A percentile compares a stretch with the other conserved stretches of the same genome.
These are phyloP conservation scores for Aspergillus kassunensis DNA, from an alignment of 495 filamentous ascomycete species.

Conservation along the genomic window DNA sequence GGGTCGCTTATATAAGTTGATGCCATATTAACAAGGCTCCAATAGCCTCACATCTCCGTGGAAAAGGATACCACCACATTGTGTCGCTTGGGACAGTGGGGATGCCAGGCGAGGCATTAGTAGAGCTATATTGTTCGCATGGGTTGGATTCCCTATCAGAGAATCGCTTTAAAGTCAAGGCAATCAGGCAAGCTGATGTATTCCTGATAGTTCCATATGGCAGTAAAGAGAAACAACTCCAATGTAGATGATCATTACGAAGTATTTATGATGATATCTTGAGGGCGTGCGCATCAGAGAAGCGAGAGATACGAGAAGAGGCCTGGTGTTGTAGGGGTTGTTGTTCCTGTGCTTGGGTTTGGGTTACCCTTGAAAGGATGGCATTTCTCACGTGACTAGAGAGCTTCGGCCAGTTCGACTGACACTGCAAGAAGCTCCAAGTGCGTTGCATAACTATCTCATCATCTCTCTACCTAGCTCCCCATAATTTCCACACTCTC, in stretches of 20 bases:
- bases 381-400: slow-evolving; percentile 24
- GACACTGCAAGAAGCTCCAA: slow-evolving; percentile 18
- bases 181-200: too few relatives aligned
- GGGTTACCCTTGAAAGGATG: neutral
- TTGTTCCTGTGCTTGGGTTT: neutral
- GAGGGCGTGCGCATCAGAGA: neutral
- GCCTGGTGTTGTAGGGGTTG: neutral
- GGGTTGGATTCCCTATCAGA: too few relatives aligned
- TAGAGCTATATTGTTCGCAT: too few relatives aligned
- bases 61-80: neutral
- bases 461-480: slow-evolving; percentile 2
- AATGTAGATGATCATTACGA: too few relatives aligned
- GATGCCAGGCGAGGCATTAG: neutral
- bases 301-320: neutral
- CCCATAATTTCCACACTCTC: slow-evolving; percentile 8
- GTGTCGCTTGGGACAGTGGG: neutral
- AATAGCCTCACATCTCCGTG: neutral
- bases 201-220: too few relatives aligned
- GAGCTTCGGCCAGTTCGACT: slow-evolving; percentile 32
- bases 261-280: neutral
- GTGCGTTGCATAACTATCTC: slow-evolving; percentile 19
- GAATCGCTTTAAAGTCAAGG: too few relatives aligned
- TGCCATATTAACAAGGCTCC: slow-evolving; percentile 3
- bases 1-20: slow-evolving; percentile 15
- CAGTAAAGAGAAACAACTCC: too few relatives aligned